These are phyloP conservation scores for Corynespora cassiicola DNA, from an alignment of 2,329 filamentous ascomycete genomes.

Conservation along the genomic window DNA sequence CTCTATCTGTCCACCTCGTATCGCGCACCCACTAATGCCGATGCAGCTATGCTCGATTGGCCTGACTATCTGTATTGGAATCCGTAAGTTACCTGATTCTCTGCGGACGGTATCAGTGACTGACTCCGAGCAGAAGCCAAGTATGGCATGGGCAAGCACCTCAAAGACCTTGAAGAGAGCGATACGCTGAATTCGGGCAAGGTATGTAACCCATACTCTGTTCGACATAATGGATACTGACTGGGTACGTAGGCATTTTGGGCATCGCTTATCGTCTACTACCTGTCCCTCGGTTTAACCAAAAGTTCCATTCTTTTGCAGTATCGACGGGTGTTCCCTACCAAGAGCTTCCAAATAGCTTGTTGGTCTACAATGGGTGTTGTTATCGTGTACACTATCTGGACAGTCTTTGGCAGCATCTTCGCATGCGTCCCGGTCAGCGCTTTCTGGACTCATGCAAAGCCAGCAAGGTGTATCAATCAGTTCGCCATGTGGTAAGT, in stretches of 20 bases:
- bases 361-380: conserved; percentile 31
- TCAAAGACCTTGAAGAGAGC: conserved; percentile 13
- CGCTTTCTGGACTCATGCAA: conserved; percentile 41
- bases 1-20: not conserved
- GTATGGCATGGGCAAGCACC: conserved; percentile 37
- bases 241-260: conserved; percentile 35
- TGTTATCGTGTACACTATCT: conserved; percentile 33
- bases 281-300: conserved; percentile 38
- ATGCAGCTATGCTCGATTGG: conserved; percentile 33
- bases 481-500: conserved; percentile 34
- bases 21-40: conserved; percentile 4
- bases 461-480: conserved; percentile 36
- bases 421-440: conserved; percentile 39
- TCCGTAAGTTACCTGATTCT: conserved; percentile 24
- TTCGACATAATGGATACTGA: not conserved
- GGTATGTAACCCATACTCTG: conserved; percentile 14
- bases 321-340: conserved; percentile 38
- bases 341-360: conserved; percentile 29
- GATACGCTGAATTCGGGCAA: conserved; percentile 29
- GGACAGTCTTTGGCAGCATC: conserved; percentile 39
- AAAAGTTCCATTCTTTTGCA: conserved; percentile 43
- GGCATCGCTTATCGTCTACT: conserved; percentile 39
- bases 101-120: not conserved
- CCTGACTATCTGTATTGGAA: conserved; percentile 33
- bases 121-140: conserved; percentile 30